phyloP scores from a whole-genome alignment of 805 yeast genomes.

The Blastobotrys mokoenaii region DNA sequence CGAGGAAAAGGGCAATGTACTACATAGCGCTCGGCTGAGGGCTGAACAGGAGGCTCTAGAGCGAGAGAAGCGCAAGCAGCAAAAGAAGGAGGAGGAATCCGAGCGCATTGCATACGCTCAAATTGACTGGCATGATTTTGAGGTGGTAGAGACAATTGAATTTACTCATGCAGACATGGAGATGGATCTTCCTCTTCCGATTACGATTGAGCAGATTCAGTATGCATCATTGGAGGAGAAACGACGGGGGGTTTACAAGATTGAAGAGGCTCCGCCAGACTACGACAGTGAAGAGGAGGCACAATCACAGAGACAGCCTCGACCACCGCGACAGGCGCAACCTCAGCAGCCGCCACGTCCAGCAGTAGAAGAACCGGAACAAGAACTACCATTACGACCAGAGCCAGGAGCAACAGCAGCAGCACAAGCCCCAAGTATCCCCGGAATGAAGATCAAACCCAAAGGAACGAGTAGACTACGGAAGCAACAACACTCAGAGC shows the following conservation, averaged over 20 bases:
- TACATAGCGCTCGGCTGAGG: conserved; percentile 42
- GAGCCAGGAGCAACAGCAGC: conserved; percentile 1
- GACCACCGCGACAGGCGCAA: neutral
- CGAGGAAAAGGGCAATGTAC: conserved; percentile 29
- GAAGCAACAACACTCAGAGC: conserved; percentile 26
- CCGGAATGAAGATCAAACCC: conserved; percentile 49
- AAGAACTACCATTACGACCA: neutral
- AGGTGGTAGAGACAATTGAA: conserved; percentile 57
- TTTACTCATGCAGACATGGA: conserved; percentile 43
- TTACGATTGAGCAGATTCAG: conserved; percentile 50
- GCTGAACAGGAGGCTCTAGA: conserved; percentile 43
- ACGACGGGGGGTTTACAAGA: conserved; percentile 27
- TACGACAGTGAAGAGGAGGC: conserved; percentile 19
- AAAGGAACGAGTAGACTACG: conserved; percentile 63
- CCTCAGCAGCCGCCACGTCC: neutral
- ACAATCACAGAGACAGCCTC: neutral
- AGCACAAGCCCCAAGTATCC: conserved; percentile 5
- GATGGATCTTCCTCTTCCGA: conserved; percentile 43
- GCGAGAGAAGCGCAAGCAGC: conserved; percentile 32
- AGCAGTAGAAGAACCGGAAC: conserved; percentile 8
- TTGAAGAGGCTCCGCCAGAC: conserved; percentile 39
- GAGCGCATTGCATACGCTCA: conserved; percentile 55
- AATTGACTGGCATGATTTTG: conserved; percentile 84
- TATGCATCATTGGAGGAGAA: conserved; percentile 53
- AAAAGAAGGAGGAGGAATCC: conserved; percentile 28